A percentile compares a stretch with the other conserved stretches of the same genome.
These are phyloP conservation scores for Arachis monticola DNA, from an alignment of 331 rosid genomes.

Conservation along the genomic window DNA sequence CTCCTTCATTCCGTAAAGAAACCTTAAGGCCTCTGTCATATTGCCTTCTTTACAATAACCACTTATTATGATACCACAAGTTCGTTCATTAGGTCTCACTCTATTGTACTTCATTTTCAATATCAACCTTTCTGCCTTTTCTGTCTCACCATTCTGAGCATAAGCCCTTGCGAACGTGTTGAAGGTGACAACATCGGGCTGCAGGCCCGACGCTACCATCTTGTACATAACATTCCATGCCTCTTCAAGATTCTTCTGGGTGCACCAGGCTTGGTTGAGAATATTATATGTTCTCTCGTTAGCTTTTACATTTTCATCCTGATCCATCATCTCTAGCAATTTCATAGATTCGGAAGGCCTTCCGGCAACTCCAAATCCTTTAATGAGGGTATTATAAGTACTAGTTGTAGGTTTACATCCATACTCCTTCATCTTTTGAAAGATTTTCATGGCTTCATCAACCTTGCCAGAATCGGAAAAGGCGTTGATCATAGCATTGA, in stretches of 20 bases:
- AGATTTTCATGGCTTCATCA: conserved; percentile 70
- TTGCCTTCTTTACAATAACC: conserved; percentile 93
- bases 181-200: conserved; percentile 86
- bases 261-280: conserved; percentile 88
- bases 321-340: conserved; percentile 73
- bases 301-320: conserved; percentile 63
- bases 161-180: conserved; percentile 89
- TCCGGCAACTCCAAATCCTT: conserved; percentile 80
- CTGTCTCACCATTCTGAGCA: conserved; percentile 82
- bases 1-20: conserved; percentile 80
- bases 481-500: conserved; percentile 93
- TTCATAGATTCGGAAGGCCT: conserved; percentile 75
- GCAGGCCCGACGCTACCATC: conserved; percentile 81
- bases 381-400: conserved; percentile 90
- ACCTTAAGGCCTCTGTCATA: conserved; percentile 81
- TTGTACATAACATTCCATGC: conserved; percentile 74
- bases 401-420: conserved; percentile 87
- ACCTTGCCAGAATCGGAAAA: conserved; percentile 85
- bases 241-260: conserved; percentile 60
- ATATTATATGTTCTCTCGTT: conserved; percentile 88
- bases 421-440: conserved; percentile 73
- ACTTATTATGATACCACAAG: conserved; percentile 79
- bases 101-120: conserved; percentile 69
- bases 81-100: conserved; percentile 80
- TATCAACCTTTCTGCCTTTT: conserved; percentile 71